Base-by-base conservation (phyloP, 306 rosid species). In the Sechiopsis laciniata region DNA sequence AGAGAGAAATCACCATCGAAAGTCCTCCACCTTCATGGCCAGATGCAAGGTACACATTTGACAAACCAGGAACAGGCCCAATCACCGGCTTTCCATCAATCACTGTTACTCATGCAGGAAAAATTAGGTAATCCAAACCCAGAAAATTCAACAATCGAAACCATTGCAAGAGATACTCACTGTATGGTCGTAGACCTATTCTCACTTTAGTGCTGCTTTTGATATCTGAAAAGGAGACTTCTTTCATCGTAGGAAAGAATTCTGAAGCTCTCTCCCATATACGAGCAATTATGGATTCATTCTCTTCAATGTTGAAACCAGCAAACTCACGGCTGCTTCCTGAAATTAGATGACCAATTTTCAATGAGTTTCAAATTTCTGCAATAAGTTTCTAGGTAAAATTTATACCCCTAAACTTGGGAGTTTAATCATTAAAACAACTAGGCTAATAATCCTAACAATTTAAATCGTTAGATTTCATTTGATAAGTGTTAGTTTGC, bases 1-100 rank as follows among this genome's bases (percentile, higher is more conserved):
- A 45, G 78, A 63, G 72, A 62, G 58, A 78, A 56, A 75, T 82
- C 81, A 93, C 98, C 98, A 87, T 48, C 11, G 96, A 72, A 81
- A 93, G 96, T 62, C 98, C 97, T 29, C 73, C 76, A 50, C 97
- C 98, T 90, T 93, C 97, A 82, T 93, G 98, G 64, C 98, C 98
- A 15, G 98, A 88, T 35, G 98, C 98, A 78, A 93, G 84, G 84
- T 82, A 88, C 78, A 93, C 76, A 75, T 87, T 93, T 59, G 89
- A 68, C 81, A 88, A 66, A 70, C 96, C 91, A 82, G 96, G 93
- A 74, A 90, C 88, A 51, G 83, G 88, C 45, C 98, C 96, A 24
- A 93, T 87, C 64, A 85, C 40, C 11, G 98, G 98, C 88, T 88
- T 93, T 82, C 97, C 97, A 86, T 88, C 96, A 35, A 89, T 87